These are phyloP conservation scores for Phytophthora europaea DNA, from an alignment of 352 stramenopile species.

Conservation along the genomic window DNA sequence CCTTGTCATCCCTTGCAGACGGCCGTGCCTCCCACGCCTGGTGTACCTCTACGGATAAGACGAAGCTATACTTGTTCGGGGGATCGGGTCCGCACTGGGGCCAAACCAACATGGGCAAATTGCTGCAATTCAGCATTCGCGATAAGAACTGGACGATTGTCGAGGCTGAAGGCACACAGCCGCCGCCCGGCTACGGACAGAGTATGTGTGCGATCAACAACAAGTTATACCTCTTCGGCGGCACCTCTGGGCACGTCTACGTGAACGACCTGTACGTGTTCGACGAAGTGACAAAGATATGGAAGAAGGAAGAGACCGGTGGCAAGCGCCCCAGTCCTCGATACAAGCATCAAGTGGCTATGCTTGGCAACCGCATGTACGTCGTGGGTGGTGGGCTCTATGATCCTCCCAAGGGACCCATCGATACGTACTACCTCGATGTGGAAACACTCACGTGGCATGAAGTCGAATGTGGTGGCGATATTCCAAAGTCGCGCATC, in stretches of 20 bases:
- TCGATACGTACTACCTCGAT: slow-evolving; percentile 84
- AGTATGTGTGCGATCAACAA: slow-evolving; percentile 82
- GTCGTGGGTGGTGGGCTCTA: slow-evolving; percentile 84
- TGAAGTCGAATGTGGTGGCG: slow-evolving; percentile 66
- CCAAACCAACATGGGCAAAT: slow-evolving; percentile 90
- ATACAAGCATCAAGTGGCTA: slow-evolving; percentile 89
- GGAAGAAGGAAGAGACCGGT: slow-evolving; percentile 75
- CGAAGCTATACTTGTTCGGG: slow-evolving; percentile 83
- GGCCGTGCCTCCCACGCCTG: slow-evolving; percentile 80
- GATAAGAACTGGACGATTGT: slow-evolving; percentile 88
- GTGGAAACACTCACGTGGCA: slow-evolving; percentile 78
- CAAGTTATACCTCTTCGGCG: slow-evolving; percentile 87
- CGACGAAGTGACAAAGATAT: slow-evolving; percentile 75
- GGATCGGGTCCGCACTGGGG: slow-evolving; percentile 85
- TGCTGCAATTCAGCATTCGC: slow-evolving; percentile 81
- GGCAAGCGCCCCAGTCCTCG: slow-evolving; percentile 74
- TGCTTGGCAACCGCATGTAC: slow-evolving; percentile 79
- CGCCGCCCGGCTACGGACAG: slow-evolving; percentile 81
- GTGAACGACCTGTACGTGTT: slow-evolving; percentile 90
- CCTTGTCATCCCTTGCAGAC: slow-evolving; percentile 38
- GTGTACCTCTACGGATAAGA: slow-evolving; percentile 79
- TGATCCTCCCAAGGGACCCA: slow-evolving; percentile 82
- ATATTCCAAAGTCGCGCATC: slow-evolving; percentile 79
- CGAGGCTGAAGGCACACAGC: slow-evolving; percentile 67
- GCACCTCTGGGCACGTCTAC: slow-evolving; percentile 84